phyloP scores from a whole-genome alignment of 306 rosid species.

The Ammopiptanthus mongolicus region DNA sequence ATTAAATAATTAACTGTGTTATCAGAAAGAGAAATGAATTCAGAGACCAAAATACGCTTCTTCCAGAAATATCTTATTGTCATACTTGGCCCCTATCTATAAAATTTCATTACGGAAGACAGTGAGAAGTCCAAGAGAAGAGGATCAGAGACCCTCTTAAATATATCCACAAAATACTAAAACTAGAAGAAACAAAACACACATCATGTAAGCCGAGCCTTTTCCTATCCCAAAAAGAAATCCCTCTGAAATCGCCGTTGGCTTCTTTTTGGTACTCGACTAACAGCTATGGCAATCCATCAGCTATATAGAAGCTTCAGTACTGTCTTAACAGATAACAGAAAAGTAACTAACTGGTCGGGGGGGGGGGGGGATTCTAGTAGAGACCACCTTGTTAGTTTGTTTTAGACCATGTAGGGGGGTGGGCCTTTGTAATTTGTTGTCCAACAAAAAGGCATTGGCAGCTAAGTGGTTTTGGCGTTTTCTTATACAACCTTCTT shows the following conservation, averaged over 20 bases:
- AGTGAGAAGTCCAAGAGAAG: slow-evolving; percentile 8
- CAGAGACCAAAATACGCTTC: neutral
- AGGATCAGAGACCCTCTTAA: slow-evolving; percentile 1
- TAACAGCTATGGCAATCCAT: too few species aligned
- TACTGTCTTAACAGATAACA: too few species aligned
- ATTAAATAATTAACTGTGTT: neutral
- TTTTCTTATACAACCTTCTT: too few species aligned
- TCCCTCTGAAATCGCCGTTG: neutral
- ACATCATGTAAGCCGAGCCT: neutral
- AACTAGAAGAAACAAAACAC: neutral
- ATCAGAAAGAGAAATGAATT: neutral
- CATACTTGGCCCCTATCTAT: neutral
- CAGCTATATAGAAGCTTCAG: too few species aligned
- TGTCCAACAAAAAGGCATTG: too few species aligned
- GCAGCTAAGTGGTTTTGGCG: too few species aligned
- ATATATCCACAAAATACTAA: neutral
- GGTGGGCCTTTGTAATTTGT: too few species aligned
- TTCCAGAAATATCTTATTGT: slow-evolving; percentile 1
- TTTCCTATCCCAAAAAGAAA: neutral
- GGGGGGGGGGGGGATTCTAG: too few species aligned
- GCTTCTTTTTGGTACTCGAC: too few species aligned
- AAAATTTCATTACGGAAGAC: neutral
- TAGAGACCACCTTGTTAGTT: too few species aligned
- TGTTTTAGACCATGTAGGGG: too few species aligned
- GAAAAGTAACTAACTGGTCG: too few species aligned